Evolutionary conservation across 345 rosid species (phyloP), one percentile per base, ranked within the genome.

Genomic region (Syzygium aromaticum): DNA sequence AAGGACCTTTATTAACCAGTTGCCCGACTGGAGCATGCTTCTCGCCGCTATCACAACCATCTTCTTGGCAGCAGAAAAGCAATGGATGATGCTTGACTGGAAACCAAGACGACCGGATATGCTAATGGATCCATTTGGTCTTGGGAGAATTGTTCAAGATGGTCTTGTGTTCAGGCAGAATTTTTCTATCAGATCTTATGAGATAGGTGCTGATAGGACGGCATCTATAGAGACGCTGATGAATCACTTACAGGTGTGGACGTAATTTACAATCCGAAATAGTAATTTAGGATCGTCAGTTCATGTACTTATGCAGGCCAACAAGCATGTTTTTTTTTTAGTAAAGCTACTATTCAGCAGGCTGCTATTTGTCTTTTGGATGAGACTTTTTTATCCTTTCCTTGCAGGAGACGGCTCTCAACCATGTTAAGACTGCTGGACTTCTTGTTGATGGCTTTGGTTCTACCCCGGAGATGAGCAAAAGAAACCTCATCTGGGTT

Each of bases 21-120:
- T 98, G 88, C 99, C 99, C 87, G 99, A 98, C 77, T 98, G 99
- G 99, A 96, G 99, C 89, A 96, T 98, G 99, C 98, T 98, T 90
- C 98, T 96, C 57, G 99, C 99, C 88, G 99, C 99, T 52, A 96
- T 98, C 2, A 98, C 99, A 9, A 98, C 99, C 1, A 90, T 98
- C 86, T 98, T 98, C 90, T 90, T 98, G 93, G 99, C 99, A 1
- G 99, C 99, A 7, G 99, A 98, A 94, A 98, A 98, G 91, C 99
- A 98, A 91, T 98, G 99, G 98, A 98, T 93, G 98, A 98, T 96
- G 99, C 99, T 98, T 85, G 99, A 98, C 86, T 96, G 98, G 99
- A 98, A 98, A 90, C 98, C 99, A 0, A 94, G 94, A 87, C 94
- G 99, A 77, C 52, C 98, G 25, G 99, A 98, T 85, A 92, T 95